These are phyloP conservation scores for Hansenula lynferdii DNA, from an alignment of 1,139 yeast species.

Conservation along the genomic window DNA sequence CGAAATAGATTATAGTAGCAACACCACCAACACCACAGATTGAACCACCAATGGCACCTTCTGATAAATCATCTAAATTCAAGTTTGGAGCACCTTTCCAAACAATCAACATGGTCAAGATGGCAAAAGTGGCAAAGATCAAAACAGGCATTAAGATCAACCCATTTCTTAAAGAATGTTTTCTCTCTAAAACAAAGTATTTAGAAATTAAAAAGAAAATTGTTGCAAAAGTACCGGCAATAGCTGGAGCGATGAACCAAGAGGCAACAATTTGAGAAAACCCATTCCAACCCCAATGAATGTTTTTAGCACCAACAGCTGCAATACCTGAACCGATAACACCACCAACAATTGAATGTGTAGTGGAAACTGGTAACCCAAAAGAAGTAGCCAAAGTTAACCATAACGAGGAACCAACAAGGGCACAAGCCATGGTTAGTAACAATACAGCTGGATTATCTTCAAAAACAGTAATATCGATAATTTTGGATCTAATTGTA, in stretches of 20 bases:
- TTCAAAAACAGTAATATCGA: conserved; percentile 44
- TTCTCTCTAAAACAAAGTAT: conserved; percentile 56
- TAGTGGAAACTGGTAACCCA: conserved; percentile 76
- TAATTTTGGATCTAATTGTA: conserved; percentile 60
- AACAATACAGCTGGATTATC: conserved; percentile 64
- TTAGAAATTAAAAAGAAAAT: conserved; percentile 56
- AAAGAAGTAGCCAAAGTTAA: conserved; percentile 58
- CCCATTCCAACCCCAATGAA: conserved; percentile 75
- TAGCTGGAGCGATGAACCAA: conserved; percentile 76
- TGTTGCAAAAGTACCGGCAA: conserved; percentile 63
- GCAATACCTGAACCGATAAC: conserved; percentile 75
- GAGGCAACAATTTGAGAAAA: conserved; percentile 72
- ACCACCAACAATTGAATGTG: conserved; percentile 77
- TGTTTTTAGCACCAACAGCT: conserved; percentile 46
- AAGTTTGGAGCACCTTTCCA: conserved; percentile 77
- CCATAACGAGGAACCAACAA: conserved; percentile 75
- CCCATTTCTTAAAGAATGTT: conserved; percentile 43
- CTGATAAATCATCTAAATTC: conserved; percentile 45
- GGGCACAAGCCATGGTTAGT: conserved; percentile 73
- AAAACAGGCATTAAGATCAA: conserved; percentile 54
- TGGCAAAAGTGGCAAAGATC: conserved; percentile 56
- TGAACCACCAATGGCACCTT: conserved; percentile 48
- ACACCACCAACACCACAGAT: conserved; percentile 62
- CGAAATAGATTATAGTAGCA: conserved; percentile 44
- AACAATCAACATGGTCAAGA: conserved; percentile 55